Conservation (phyloP, 495 filamentous ascomycete genomes). For the Tuber calosporum region DNA sequence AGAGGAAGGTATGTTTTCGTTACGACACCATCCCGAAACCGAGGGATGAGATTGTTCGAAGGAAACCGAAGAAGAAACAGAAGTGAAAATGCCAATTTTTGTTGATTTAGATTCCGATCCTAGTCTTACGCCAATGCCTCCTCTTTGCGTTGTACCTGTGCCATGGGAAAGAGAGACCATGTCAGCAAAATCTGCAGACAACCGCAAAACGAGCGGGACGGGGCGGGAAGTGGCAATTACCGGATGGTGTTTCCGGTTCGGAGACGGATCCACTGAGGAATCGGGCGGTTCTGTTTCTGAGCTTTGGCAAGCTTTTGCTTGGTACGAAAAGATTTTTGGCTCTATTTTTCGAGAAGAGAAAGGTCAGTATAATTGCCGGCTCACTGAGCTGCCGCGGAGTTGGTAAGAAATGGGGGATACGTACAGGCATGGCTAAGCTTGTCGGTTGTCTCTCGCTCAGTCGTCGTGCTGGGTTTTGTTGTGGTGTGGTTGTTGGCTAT, state of each 20-base stretch:
- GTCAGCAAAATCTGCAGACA: constrained; percentile 19
- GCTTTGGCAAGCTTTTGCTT: constrained; percentile 99
- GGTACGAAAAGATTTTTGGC: constrained; percentile 97
- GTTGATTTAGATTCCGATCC: constrained; percentile 82
- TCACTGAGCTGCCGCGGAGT: neutral
- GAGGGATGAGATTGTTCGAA: neutral
- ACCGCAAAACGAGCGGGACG: constrained; percentile 1
- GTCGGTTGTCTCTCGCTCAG: constrained; percentile 18
- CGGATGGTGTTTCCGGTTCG: constrained; percentile 97
- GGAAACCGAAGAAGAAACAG: constrained; percentile 10
- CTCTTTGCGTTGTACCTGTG: constrained; percentile 98
- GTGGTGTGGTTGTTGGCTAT: constrained; percentile 24
- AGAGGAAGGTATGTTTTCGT: neutral
- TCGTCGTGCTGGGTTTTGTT: constrained; percentile 16
- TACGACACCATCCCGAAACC: neutral
- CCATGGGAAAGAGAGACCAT: constrained; percentile 16
- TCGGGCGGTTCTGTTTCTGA: constrained; percentile 98
- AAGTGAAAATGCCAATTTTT: constrained; percentile 12
- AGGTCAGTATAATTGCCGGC: constrained; percentile 16
- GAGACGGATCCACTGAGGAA: constrained; percentile 98
- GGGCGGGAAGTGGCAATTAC: constrained; percentile 50
- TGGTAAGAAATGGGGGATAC: neutral
- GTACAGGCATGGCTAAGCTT: constrained; percentile 35
- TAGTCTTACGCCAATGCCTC: constrained; percentile 99
- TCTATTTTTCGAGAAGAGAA: constrained; percentile 50